Evolutionary conservation across 2,329 filamentous ascomycete genomes (phyloP).

Genomic region (Pseudofabraea citricarpa): DNA sequence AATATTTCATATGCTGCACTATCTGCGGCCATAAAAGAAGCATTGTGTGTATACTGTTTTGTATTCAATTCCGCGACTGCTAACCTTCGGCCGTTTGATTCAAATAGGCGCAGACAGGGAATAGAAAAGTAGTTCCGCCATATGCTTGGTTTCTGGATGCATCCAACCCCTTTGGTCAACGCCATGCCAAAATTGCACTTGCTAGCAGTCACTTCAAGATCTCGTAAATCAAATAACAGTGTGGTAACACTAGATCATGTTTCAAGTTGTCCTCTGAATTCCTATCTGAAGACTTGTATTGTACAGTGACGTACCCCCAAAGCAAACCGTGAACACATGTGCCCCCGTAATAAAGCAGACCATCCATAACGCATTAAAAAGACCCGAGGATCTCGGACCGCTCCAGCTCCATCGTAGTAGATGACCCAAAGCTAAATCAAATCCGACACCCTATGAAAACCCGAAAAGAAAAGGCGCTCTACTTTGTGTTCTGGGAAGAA

Average conservation of each 20-base stretch:
- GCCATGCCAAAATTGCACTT: no score
- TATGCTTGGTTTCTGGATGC: no score
- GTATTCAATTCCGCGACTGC: no score
- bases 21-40: no score
- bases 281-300: conserved; percentile 44
- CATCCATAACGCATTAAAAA: conserved; percentile 72
- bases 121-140: no score
- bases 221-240: no score
- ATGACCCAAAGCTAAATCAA: conserved; percentile 43
- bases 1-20: no score
- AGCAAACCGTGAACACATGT: conserved; percentile 64
- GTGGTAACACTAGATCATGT: conserved; percentile 24
- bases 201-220: no score
- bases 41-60: no score
- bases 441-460: conserved; percentile 54
- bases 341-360: conserved; percentile 58
- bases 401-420: conserved; percentile 22
- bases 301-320: conserved; percentile 69
- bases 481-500: conserved; percentile 98
- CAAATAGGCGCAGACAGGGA: no score
- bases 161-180: no score
- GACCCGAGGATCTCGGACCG: conserved; percentile 24
- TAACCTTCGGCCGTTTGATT: no score
- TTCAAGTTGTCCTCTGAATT: conserved; percentile 27
- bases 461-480: conserved; percentile 50